A percentile compares a stretch with the other conserved stretches of the same genome.
phyloP scores from a whole-genome alignment of 495 filamentous ascomycete species.

The Choiromyces venosus region DNA sequence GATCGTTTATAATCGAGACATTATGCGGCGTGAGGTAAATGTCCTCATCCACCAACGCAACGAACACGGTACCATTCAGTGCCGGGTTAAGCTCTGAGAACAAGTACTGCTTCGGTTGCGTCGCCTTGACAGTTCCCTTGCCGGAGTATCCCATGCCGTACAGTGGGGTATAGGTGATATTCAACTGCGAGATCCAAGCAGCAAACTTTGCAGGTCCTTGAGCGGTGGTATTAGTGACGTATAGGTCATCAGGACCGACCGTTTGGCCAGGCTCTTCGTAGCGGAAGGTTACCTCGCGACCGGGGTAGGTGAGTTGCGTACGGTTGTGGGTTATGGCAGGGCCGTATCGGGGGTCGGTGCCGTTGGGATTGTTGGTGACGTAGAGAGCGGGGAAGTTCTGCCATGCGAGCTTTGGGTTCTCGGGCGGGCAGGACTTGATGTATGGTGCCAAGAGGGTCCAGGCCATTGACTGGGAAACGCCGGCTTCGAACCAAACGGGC shows the following conservation, averaged over 20 bases:
- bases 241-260: slow-evolving; percentile 77
- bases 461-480: slow-evolving; percentile 78
- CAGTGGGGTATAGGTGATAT: slow-evolving; percentile 73
- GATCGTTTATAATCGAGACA: slow-evolving; percentile 63
- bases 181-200: slow-evolving; percentile 75
- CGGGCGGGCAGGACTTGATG: slow-evolving; percentile 69
- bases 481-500: slow-evolving; percentile 78
- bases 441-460: slow-evolving; percentile 83
- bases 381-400: slow-evolving; percentile 77
- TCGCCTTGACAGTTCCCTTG: slow-evolving; percentile 57
- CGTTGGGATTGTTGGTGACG: slow-evolving; percentile 74
- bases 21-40: slow-evolving; percentile 72
- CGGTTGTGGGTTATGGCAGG: slow-evolving; percentile 64
- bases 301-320: slow-evolving; percentile 67
- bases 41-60: slow-evolving; percentile 68
- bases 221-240: slow-evolving; percentile 57
- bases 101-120: slow-evolving; percentile 59
- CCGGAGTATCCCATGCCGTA: slow-evolving; percentile 47
- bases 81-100: slow-evolving; percentile 62
- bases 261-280: slow-evolving; percentile 67
- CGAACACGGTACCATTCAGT: slow-evolving; percentile 73
- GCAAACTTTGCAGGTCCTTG: slow-evolving; percentile 58
- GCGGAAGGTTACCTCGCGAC: slow-evolving; percentile 61
- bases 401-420: slow-evolving; percentile 73
- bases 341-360: slow-evolving; percentile 51